Conservation (phyloP, 2,329 filamentous ascomycete species). For the Hortaea sp. region DNA sequence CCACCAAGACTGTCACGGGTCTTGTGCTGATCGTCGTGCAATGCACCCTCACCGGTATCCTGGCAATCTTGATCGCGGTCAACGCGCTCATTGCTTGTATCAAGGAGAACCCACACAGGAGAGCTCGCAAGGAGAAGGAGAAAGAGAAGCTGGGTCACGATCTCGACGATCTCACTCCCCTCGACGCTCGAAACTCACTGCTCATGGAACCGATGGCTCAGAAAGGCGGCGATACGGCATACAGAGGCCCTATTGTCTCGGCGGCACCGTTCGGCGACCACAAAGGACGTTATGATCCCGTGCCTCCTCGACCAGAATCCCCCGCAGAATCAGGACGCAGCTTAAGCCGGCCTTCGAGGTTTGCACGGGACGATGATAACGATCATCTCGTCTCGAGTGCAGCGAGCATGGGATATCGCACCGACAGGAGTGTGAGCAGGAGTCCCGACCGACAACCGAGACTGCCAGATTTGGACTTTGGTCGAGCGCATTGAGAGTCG, state of each 20-base stretch:
- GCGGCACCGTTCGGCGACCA: conserved; percentile 19
- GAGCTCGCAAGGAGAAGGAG: conserved; percentile 82
- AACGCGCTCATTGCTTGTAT: conserved; percentile 77
- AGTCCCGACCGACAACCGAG: conserved; percentile 18
- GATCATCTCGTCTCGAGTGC: conserved; percentile 22
- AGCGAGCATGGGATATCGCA: conserved; percentile 21
- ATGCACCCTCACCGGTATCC: conserved; percentile 66
- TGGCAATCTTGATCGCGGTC: conserved; percentile 79
- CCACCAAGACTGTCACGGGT: conserved; percentile 87
- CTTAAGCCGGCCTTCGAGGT: conserved; percentile 6
- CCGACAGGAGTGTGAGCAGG: conserved; percentile 13
- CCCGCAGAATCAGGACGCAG: conserved; percentile 6
- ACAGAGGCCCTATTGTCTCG: conserved; percentile 23
- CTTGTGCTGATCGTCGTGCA: conserved; percentile 92
- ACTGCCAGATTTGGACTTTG: conserved; percentile 14
- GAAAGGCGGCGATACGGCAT: conserved; percentile 28
- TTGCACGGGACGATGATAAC: conserved; percentile 17
- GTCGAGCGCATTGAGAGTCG: not conserved
- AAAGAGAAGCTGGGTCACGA: conserved; percentile 74
- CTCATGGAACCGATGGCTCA: conserved; percentile 51
- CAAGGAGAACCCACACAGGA: conserved; percentile 82
- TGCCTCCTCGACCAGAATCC: conserved; percentile 12
- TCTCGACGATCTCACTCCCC: conserved; percentile 71
- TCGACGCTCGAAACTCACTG: conserved; percentile 79
- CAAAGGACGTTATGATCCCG: conserved; percentile 24